phyloP scores from a whole-genome alignment of 108 stramenopile species.

The Nitzschia putrida region DNA sequence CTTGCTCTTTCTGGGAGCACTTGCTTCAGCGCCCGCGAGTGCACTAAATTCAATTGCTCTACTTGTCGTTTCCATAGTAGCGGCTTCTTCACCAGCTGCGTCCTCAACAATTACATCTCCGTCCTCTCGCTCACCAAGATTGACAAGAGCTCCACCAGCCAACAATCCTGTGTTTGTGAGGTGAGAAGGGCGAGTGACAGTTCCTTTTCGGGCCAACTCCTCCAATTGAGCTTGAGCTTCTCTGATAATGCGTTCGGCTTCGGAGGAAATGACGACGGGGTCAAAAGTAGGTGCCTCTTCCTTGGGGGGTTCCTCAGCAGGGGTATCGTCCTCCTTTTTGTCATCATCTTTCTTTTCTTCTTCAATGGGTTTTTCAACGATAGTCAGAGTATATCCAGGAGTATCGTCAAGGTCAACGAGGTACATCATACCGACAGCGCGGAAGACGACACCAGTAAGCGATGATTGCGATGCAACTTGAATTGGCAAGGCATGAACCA shows the following conservation, averaged over 20 bases:
- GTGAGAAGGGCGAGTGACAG: background rate
- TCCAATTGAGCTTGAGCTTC: constrained; percentile 11
- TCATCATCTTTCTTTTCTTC: background rate
- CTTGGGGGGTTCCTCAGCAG: background rate
- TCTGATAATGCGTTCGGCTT: constrained; percentile 10
- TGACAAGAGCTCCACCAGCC: constrained; percentile 1
- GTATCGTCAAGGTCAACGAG: constrained; percentile 40
- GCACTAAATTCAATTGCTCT: too few relatives aligned
- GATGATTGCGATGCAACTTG: constrained; percentile 32
- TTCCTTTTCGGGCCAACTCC: constrained; percentile 1
- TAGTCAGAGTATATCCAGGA: constrained; percentile 23
- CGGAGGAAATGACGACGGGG: background rate
- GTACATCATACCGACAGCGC: constrained; percentile 44
- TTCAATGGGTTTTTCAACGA: constrained; percentile 4
- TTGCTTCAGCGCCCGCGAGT: too few relatives aligned
- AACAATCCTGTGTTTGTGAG: constrained; percentile 6
- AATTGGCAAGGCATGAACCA: constrained; percentile 46
- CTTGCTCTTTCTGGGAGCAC: too few relatives aligned
- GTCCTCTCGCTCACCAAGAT: constrained; percentile 1
- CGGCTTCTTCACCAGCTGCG: too few relatives aligned
- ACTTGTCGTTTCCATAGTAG: too few relatives aligned
- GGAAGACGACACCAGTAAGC: constrained; percentile 36
- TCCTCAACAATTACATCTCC: background rate
- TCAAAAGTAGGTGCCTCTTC: background rate
- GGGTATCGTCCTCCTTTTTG: background rate